phyloP scores from a whole-genome alignment of 768 basidiomycete genomes.

The Neoboletus subvelutipes region DNA sequence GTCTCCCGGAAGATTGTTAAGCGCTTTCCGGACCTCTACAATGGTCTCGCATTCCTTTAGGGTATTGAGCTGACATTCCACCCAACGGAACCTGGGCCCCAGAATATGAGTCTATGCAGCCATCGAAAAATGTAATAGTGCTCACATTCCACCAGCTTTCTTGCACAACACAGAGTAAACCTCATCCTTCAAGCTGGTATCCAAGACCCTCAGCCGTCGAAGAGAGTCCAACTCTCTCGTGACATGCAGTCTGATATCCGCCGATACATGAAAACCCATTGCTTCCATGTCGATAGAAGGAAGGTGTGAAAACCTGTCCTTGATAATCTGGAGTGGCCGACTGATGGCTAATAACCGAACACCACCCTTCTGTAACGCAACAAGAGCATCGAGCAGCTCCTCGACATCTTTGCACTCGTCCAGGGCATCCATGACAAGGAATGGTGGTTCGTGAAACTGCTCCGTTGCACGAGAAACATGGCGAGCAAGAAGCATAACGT shows the following conservation, averaged over 20 bases:
- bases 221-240: slow-evolving; percentile 3
- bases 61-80: slow-evolving; percentile 4
- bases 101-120: not conserved
- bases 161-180: not conserved
- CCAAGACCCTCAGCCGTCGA: not conserved
- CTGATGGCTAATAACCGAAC: slow-evolving; percentile 9
- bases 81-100: slow-evolving; percentile 9
- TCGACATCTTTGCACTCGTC: slow-evolving; percentile 15
- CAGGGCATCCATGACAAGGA: slow-evolving; percentile 10
- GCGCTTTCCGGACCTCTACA: not conserved
- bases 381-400: not conserved
- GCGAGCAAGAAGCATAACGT: not conserved
- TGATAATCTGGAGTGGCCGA: slow-evolving; percentile 6
- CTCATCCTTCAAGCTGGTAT: slow-evolving; percentile 1
- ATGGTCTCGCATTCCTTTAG: not conserved
- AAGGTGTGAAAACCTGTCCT: not conserved
- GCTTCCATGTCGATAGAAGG: slow-evolving; percentile 3
- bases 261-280: not conserved
- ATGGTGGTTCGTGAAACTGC: not conserved
- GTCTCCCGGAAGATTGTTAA: not conserved
- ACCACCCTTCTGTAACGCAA: not conserved
- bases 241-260: slow-evolving; percentile 5
- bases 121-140: not conserved
- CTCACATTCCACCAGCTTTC: slow-evolving; percentile 13
- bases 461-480: not conserved